A percentile compares a stretch with the other conserved stretches of the same genome.
Conservation (phyloP, 805 yeast genomes). For the Metschnikowia matae region DNA sequence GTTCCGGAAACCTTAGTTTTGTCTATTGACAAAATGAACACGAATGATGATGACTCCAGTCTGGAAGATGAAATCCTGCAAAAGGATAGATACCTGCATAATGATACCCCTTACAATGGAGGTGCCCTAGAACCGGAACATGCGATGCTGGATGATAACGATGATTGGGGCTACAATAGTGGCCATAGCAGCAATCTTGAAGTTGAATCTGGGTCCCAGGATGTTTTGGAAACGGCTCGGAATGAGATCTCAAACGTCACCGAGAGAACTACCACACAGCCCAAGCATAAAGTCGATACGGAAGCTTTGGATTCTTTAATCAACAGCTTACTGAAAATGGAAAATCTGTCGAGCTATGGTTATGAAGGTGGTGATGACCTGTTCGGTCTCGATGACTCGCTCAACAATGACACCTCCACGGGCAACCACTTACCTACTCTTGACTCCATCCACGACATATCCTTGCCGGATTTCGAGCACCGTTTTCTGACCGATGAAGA, state of each 20-base stretch:
- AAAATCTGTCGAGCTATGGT: slow-evolving; percentile 7
- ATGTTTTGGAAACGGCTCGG: neutral
- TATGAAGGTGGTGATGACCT: slow-evolving; percentile 1
- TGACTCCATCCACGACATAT: slow-evolving; percentile 21
- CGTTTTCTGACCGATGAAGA: slow-evolving; percentile 12
- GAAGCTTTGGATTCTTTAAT: slow-evolving; percentile 37
- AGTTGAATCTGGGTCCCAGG: slow-evolving; percentile 1
- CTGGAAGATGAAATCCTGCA: slow-evolving; percentile 4
- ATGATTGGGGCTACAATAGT: slow-evolving; percentile 28
- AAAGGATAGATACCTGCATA: neutral
- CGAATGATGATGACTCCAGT: slow-evolving; percentile 10
- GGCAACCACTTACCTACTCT: slow-evolving; percentile 20
- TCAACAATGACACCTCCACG: neutral
- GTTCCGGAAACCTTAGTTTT: slow-evolving; percentile 13
- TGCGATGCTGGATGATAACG: slow-evolving; percentile 9
- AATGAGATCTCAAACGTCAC: neutral
- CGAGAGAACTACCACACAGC: neutral
- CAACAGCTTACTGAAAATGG: slow-evolving; percentile 29
- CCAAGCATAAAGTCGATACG: slow-evolving; percentile 17
- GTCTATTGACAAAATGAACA: slow-evolving; percentile 15
- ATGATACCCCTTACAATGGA: slow-evolving; percentile 1
- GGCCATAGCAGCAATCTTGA: slow-evolving; percentile 18
- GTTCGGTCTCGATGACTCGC: neutral
- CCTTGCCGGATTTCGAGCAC: slow-evolving; percentile 29
- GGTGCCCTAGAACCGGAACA: slow-evolving; percentile 10